Evolutionary conservation across 164 flowering plant genomes (phyloP).

Genomic region (Vitis riparia): DNA sequence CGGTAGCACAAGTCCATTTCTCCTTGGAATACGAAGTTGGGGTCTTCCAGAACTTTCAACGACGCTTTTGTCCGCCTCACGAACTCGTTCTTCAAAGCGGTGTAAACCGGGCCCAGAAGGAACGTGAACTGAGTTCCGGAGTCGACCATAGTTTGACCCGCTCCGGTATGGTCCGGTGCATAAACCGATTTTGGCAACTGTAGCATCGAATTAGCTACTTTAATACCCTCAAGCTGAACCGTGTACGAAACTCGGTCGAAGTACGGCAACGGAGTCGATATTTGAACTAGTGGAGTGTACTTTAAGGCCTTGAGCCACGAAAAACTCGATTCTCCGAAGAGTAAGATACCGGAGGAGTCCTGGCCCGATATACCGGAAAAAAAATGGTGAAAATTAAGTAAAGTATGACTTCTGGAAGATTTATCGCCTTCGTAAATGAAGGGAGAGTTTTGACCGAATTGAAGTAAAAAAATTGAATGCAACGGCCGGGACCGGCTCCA

Average conservation of each 20-base stretch:
- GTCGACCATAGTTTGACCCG: conserved; percentile 82
- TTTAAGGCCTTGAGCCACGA: conserved; percentile 37
- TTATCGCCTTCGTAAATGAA: too few species aligned
- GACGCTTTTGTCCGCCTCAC: conserved; percentile 41
- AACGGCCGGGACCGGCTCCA: too few species aligned
- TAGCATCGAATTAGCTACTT: conserved; percentile 33
- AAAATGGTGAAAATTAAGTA: too few species aligned
- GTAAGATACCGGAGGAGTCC: conserved; percentile 50
- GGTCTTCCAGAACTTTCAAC: conserved; percentile 40
- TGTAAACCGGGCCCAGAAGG: conserved; percentile 71
- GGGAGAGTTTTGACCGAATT: too few species aligned
- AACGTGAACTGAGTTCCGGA: conserved; percentile 77
- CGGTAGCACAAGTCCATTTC: conserved; percentile 77
- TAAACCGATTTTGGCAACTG: conserved; percentile 46
- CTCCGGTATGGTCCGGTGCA: conserved; percentile 72
- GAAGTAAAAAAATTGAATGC: too few species aligned
- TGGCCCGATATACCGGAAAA: conserved; percentile 30
- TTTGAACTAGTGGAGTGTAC: conserved; percentile 56
- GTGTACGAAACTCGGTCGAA: conserved; percentile 60
- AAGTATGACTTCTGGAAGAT: too few species aligned
- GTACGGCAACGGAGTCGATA: conserved; percentile 47
- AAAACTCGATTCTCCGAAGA: conserved; percentile 43
- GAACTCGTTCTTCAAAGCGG: conserved; percentile 64
- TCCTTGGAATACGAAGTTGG: conserved; percentile 68
- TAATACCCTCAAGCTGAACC: conserved; percentile 58